phyloP scores from a whole-genome alignment of 2,329 filamentous ascomycete species.

The Cytospora paraplurivora region DNA sequence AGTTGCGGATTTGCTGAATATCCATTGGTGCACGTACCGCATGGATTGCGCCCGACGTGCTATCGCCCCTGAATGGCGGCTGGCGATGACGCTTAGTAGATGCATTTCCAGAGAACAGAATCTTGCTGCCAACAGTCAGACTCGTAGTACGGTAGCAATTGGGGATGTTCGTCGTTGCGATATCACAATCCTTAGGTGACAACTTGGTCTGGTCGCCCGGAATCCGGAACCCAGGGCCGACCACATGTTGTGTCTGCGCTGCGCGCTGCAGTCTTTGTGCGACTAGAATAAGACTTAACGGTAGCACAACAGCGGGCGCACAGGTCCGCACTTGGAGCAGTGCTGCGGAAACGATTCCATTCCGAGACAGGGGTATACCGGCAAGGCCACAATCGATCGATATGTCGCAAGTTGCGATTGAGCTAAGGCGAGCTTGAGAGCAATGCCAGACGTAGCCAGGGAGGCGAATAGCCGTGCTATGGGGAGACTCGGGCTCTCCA shows the following conservation, averaged over 20 bases:
- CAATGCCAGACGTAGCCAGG: too few relatives aligned
- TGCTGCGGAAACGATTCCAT: conserved; percentile 1
- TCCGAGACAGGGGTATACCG: not conserved
- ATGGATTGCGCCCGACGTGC: too few relatives aligned
- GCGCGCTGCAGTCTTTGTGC: not conserved
- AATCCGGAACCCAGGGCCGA: not conserved
- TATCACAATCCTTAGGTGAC: not conserved
- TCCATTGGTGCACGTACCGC: not conserved
- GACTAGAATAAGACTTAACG: not conserved
- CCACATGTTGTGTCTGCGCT: not conserved
- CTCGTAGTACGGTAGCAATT: not conserved
- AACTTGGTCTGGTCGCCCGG: not conserved
- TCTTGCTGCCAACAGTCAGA: too few relatives aligned
- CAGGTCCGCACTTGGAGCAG: not conserved
- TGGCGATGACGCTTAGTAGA: not conserved
- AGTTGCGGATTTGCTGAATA: conserved; percentile 31
- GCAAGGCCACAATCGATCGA: not conserved
- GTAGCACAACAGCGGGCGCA: not conserved
- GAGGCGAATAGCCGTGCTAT: too few relatives aligned
- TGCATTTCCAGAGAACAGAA: not conserved
- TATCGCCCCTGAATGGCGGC: not conserved
- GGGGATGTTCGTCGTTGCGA: not conserved
- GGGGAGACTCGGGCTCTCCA: too few relatives aligned
- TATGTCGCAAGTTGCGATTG: not conserved
- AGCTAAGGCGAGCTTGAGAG: too few relatives aligned